Percentiles rank a stretch among this genome's conserved stretches.
phyloP scores from a whole-genome alignment of 176 grass and related monocot species.

The Raddia distichophylla region DNA sequence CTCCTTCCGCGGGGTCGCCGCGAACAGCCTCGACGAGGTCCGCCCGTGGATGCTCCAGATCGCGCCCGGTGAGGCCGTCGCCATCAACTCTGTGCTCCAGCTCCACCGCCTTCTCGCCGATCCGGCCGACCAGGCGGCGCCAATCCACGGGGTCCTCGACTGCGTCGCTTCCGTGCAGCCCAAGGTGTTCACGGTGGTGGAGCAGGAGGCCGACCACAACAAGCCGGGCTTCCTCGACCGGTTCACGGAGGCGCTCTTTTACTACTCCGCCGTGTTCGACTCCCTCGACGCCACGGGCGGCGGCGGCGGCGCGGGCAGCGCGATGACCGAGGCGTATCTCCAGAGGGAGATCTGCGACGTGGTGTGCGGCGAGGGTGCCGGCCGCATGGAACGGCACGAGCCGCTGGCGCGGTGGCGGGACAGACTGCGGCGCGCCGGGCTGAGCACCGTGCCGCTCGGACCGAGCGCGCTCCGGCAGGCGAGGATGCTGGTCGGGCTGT shows the following conservation, averaged over 20 bases:
- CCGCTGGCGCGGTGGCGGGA: slow-evolving; percentile 68
- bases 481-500: slow-evolving; percentile 85
- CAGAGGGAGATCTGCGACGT: slow-evolving; percentile 85
- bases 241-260: slow-evolving; percentile 94
- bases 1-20: slow-evolving; percentile 86
- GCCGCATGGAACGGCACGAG: slow-evolving; percentile 90
- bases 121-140: slow-evolving; percentile 31
- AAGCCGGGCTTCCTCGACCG: slow-evolving; percentile 80
- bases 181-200: slow-evolving; percentile 73
- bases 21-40: slow-evolving; percentile 76
- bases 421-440: slow-evolving; percentile 50
- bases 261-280: slow-evolving; percentile 96
- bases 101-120: slow-evolving; percentile 78
- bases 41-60: slow-evolving; percentile 88
- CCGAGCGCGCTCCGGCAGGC: slow-evolving; percentile 85
- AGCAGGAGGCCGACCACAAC: slow-evolving; percentile 97
- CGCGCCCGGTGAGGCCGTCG: slow-evolving; percentile 66
- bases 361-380: slow-evolving; percentile 67
- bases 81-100: slow-evolving; percentile 87
- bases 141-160: slow-evolving; percentile 68
- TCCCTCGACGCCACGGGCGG: slow-evolving; percentile 61
- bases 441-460: slow-evolving; percentile 70
- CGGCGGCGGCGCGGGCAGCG: slow-evolving; percentile 41
- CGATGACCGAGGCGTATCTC: slow-evolving; percentile 72
- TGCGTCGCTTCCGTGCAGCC: slow-evolving; percentile 65